Percentiles rank a stretch among this genome's conserved stretches.
phyloP scores from a whole-genome alignment of 148 eudicot genomes.

The Vaccinium macrocarpon region DNA sequence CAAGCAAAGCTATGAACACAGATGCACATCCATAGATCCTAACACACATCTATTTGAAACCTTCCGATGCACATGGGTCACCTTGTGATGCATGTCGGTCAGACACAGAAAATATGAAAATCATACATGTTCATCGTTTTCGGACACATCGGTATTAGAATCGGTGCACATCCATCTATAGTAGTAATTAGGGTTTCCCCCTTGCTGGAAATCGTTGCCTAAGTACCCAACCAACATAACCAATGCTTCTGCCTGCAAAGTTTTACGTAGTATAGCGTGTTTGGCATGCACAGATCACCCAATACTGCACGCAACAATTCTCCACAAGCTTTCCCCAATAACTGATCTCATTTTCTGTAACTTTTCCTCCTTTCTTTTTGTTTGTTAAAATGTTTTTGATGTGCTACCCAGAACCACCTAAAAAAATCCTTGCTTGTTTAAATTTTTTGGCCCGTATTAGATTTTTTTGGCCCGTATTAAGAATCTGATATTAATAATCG shows the following conservation, averaged over 20 bases:
- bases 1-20: too few relatives aligned
- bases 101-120: too few relatives aligned
- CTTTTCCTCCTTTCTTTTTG: background rate
- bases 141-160: too few relatives aligned
- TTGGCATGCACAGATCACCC: background rate
- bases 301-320: background rate
- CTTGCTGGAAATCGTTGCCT: background rate
- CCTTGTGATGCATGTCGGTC: too few relatives aligned
- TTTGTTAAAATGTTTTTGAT: background rate
- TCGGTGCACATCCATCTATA: too few relatives aligned
- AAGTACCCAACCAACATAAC: background rate
- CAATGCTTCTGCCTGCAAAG: background rate
- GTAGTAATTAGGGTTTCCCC: too few relatives aligned
- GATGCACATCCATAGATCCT: too few relatives aligned
- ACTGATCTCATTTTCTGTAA: background rate
- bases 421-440: slow-evolving; percentile 5
- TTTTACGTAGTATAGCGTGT: background rate
- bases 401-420: background rate
- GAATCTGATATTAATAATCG: too few relatives aligned
- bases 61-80: too few relatives aligned
- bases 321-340: background rate
- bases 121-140: too few relatives aligned
- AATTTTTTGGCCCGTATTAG: background rate
- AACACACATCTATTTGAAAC: too few relatives aligned
- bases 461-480: too few relatives aligned